Evolutionary conservation across 176 grass and related monocot genomes (phyloP).

Genomic region (maize (Zea mays)): DNA sequence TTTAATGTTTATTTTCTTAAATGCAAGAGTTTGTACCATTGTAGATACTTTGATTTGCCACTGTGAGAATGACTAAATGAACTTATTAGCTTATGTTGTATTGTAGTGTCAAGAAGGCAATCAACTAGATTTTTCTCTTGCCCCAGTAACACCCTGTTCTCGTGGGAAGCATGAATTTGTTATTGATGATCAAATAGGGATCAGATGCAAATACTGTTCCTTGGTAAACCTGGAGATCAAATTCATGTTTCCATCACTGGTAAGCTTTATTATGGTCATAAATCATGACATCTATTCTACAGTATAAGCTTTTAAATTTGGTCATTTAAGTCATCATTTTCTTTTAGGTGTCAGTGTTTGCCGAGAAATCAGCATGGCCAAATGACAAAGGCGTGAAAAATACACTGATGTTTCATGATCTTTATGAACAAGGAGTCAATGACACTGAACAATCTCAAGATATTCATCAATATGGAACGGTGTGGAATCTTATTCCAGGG

Average conservation of each 20-base stretch:
- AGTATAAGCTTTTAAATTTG: neutral
- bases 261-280: conserved; percentile 41
- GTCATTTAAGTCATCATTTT: conserved; percentile 26
- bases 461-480: conserved; percentile 53
- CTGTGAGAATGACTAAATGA: conserved; percentile 15
- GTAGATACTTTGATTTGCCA: conserved; percentile 3
- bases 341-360: conserved; percentile 49
- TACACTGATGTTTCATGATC: conserved; percentile 47
- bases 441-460: conserved; percentile 35
- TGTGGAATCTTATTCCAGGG: conserved; percentile 92
- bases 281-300: conserved; percentile 4
- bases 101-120: conserved; percentile 45
- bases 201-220: conserved; percentile 65
- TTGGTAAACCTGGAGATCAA: conserved; percentile 65
- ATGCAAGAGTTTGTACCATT: conserved; percentile 10
- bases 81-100: conserved; percentile 32
- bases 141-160: conserved; percentile 45
- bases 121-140: conserved; percentile 31
- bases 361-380: conserved; percentile 47
- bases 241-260: conserved; percentile 57
- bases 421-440: conserved; percentile 49
- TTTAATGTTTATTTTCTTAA: conserved; percentile 21
- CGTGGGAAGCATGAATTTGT: conserved; percentile 65
- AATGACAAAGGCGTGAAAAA: conserved; percentile 42
- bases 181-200: conserved; percentile 62